Base-by-base conservation (phyloP, 73 alveolate species). In the Symbiodinium pilosum region DNA sequence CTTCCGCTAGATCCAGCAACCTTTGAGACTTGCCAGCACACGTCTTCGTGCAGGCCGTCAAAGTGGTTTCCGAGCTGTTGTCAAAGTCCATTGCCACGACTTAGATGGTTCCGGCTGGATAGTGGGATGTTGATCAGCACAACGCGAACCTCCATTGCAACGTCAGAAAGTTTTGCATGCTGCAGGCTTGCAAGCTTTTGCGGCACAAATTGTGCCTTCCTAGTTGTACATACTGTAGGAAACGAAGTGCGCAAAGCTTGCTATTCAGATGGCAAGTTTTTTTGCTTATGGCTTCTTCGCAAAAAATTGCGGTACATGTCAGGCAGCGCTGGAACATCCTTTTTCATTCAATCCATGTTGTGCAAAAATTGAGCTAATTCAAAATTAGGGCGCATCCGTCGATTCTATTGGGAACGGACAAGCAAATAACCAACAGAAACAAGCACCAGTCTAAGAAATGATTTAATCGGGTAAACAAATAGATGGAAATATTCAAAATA, bases 1-100 rank as follows among this genome's bases (percentile, higher is more conserved):
- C 52, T 30, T 24, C 64, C 38, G 75, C 26, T 34, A 41, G 6
- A 12, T 30, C 30, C 93, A 84, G 7, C 21, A 34, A 43, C 40
- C 38, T 21, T 5, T 21, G 56, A 6, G 14, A 51, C 59, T 1
- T 83, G 38, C 14, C 20, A 28, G 47, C 68, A 26, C 91, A n/a
- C 26, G 28, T 24, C n/a, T 83, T 59, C 64, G 68, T 32, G 64
- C n/a, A 86, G 93, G 93, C 93, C 42, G 83, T 86, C 83, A 34
- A 86, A 52, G 44, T 73, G 43, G 93, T 86, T 43, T 73, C 59
- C 84, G 64, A 30, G 51, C 54, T 86, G 83, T 42, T 86, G 51
- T 86, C 93, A 20, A 86, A 73, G 83, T 51, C 83, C 39, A 51
- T 43, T 52, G 2, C 83, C 18, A 41, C 64, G n/a, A 16, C 83